Conservation (phyloP, 2,329 filamentous ascomycete genomes). For the Botrytis hyacinthi region DNA sequence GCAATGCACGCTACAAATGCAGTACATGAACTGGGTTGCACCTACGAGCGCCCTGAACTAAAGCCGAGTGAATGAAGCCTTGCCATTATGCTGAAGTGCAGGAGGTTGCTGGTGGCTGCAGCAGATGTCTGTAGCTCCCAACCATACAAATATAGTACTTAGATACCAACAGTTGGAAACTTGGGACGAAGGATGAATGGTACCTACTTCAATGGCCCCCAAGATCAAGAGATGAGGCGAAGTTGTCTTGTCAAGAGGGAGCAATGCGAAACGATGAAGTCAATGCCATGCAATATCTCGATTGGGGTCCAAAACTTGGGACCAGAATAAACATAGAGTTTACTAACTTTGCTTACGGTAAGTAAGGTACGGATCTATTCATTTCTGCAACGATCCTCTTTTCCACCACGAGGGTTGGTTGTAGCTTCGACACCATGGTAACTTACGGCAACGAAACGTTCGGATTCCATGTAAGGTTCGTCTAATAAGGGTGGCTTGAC, state of each 20-base stretch:
- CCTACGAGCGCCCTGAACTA: not conserved
- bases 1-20: conserved; percentile 16
- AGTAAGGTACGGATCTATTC: conserved; percentile 8
- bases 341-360: not conserved
- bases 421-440: conserved; percentile 12
- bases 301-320: conserved; percentile 6
- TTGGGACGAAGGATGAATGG: conserved; percentile 13
- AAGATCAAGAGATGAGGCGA: conserved; percentile 14
- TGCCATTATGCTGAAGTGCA: conserved; percentile 12
- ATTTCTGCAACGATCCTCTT: conserved; percentile 14
- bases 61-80: conserved; percentile 15
- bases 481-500: conserved; percentile 4
- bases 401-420: conserved; percentile 10
- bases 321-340: not conserved
- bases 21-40: conserved; percentile 15
- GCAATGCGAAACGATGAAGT: conserved; percentile 6
- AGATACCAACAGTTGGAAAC: conserved; percentile 18
- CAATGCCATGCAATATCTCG: conserved; percentile 4
- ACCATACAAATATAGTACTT: not conserved
- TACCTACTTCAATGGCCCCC: conserved; percentile 1
- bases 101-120: conserved; percentile 14
- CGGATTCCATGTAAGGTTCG: not conserved
- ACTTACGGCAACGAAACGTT: conserved; percentile 3
- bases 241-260: not conserved
- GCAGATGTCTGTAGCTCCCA: conserved; percentile 6